phyloP scores from a whole-genome alignment of 345 rosid species.

The Salix suchowensis region DNA sequence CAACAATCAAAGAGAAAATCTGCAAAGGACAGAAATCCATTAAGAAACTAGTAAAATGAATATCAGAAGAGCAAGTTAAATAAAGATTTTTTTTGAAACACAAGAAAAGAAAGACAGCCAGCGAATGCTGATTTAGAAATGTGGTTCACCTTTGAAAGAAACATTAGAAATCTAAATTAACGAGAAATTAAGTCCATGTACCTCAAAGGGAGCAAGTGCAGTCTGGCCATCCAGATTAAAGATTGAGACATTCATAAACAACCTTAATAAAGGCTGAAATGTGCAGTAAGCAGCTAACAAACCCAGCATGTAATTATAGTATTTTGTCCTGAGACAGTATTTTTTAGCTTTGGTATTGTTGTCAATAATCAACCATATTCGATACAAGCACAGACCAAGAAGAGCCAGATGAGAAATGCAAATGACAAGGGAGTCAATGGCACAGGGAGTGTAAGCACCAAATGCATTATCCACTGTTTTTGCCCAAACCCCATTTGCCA shows the following conservation, averaged over 20 bases:
- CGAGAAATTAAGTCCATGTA: background rate
- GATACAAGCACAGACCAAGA: constrained; percentile 24
- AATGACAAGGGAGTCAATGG: constrained; percentile 25
- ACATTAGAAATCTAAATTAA: background rate
- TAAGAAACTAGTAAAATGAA: background rate
- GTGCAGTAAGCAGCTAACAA: constrained; percentile 23
- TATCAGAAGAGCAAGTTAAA: background rate
- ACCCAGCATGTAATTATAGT: constrained; percentile 22
- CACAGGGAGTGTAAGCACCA: constrained; percentile 34
- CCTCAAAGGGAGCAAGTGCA: constrained; percentile 28
- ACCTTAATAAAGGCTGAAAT: constrained; percentile 23
- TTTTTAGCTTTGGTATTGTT: constrained; percentile 14
- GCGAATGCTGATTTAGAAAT: background rate
- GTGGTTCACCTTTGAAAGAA: background rate
- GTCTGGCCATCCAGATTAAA: constrained; percentile 24
- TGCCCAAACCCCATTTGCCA: constrained; percentile 25
- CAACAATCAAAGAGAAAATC: constrained; percentile 21
- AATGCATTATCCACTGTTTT: constrained; percentile 21
- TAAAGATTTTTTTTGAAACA: background rate
- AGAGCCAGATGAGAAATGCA: constrained; percentile 30
- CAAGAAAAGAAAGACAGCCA: background rate
- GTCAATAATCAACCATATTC: constrained; percentile 22
- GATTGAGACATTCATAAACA: constrained; percentile 21
- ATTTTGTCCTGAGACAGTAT: constrained; percentile 19
- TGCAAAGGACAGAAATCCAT: constrained; percentile 4